Conservation (phyloP, 768 basidiomycete genomes). For the Inosperma sp. region DNA sequence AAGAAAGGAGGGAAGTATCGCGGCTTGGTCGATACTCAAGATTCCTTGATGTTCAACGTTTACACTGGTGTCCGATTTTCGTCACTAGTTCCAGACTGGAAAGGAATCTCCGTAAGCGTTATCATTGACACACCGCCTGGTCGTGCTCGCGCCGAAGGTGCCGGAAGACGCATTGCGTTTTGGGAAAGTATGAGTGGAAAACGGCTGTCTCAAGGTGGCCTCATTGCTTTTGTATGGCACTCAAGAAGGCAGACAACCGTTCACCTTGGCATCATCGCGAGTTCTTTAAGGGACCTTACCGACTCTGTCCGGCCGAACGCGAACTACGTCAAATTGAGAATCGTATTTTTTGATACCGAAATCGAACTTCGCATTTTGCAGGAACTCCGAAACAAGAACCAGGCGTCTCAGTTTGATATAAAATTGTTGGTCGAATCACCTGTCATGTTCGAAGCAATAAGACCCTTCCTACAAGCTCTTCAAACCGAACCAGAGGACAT, state of each 20-base stretch:
- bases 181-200: conserved; percentile 62
- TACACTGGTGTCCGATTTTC: conserved; percentile 52
- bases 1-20: conserved; percentile 57
- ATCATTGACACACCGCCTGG: conserved; percentile 52
- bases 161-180: conserved; percentile 41
- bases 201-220: conserved; percentile 55
- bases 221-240: conserved; percentile 58
- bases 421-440: conserved; percentile 53
- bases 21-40: conserved; percentile 35
- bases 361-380: conserved; percentile 46
- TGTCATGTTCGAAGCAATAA: conserved; percentile 62
- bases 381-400: conserved; percentile 17
- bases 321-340: conserved; percentile 39
- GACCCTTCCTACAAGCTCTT: conserved; percentile 64
- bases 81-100: conserved; percentile 44
- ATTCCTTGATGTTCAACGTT: conserved; percentile 57
- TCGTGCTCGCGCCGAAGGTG: conserved; percentile 39
- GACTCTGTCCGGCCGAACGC: conserved; percentile 35
- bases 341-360: conserved; percentile 61
- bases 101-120: conserved; percentile 47
- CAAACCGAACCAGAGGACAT: conserved; percentile 51
- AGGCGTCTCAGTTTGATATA: conserved; percentile 17
- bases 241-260: conserved; percentile 31
- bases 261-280: conserved; percentile 51
- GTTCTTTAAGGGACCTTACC: conserved; percentile 39